These are phyloP conservation scores for Saccharum hybrid DNA, from an alignment of 202 grass and related monocot genomes.

Conservation along the genomic window DNA sequence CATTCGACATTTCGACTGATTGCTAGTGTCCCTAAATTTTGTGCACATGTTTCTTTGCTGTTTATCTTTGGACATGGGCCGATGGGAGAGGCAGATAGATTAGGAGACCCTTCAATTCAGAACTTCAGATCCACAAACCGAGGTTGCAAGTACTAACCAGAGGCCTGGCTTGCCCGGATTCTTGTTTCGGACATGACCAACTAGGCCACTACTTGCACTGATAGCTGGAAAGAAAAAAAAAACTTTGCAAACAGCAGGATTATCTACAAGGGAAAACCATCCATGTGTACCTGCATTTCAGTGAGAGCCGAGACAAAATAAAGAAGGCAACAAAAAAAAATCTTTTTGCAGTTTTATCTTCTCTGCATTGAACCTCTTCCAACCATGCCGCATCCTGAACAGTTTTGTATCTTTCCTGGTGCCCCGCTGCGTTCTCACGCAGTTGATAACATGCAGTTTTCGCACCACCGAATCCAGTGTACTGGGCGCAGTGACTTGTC, in stretches of 20 bases:
- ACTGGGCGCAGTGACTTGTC: neutral
- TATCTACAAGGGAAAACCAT: neutral
- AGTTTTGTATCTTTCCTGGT: conserved; percentile 3
- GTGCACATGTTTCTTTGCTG: no score
- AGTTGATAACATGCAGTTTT: neutral
- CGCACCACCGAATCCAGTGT: conserved; percentile 24
- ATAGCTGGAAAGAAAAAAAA: neutral
- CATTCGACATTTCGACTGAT: no score
- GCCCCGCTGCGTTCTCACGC: neutral
- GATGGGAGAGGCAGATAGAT: neutral
- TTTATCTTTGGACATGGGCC: neutral
- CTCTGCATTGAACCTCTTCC: conserved; percentile 4
- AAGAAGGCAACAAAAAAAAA: neutral
- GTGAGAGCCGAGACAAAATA: neutral
- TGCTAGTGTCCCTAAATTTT: no score
- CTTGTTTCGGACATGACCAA: neutral
- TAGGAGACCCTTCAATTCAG: no score
- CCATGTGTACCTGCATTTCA: neutral
- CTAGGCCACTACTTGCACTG: neutral
- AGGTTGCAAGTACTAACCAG: neutral
- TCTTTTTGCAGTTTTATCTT: neutral
- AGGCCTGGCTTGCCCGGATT: neutral
- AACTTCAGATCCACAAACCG: neutral
- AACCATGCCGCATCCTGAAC: conserved; percentile 9
- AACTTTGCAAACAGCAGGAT: neutral